Conservation (phyloP, 2,329 filamentous ascomycete species). For the Neonectria magnoliae region DNA sequence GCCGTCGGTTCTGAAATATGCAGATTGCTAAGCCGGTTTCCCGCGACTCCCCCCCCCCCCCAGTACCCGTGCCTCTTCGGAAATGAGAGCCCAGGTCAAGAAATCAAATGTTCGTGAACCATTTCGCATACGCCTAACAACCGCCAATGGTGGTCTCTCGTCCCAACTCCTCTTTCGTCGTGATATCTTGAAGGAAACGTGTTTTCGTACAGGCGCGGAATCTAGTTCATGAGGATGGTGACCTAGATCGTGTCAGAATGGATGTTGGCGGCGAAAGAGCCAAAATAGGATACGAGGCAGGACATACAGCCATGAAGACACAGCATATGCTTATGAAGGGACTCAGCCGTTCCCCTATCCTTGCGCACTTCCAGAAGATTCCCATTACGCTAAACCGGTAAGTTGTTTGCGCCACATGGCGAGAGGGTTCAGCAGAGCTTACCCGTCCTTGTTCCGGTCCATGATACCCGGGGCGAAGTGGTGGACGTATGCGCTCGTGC, state of each 20-base stretch:
- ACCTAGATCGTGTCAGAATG: constrained; percentile 38
- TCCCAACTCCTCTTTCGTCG: constrained; percentile 34
- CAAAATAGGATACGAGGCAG: neutral
- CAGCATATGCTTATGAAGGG: constrained; percentile 97
- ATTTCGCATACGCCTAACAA: constrained; percentile 18
- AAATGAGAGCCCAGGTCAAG: neutral
- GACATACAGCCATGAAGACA: constrained; percentile 86
- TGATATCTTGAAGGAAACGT: constrained; percentile 34
- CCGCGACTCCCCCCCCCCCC: neutral
- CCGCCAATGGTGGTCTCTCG: constrained; percentile 18
- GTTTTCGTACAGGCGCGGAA: constrained; percentile 28
- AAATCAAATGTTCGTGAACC: constrained; percentile 11
- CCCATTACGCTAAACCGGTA: constrained; percentile 70
- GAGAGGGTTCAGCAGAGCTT: constrained; percentile 44
- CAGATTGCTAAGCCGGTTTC: neutral
- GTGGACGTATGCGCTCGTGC: constrained; percentile 94
- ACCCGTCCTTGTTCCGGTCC: constrained; percentile 94
- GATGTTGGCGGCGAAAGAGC: neutral
- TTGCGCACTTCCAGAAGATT: constrained; percentile 95
- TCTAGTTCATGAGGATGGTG: constrained; percentile 52
- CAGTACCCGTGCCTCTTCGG: neutral
- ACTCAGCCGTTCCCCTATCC: constrained; percentile 91
- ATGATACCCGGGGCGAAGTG: constrained; percentile 89
- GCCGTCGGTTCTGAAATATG: neutral
- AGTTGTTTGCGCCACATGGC: constrained; percentile 16